phyloP scores from a whole-genome alignment of 192 early-diverging fungal genomes.

The Coemansia sp. region DNA sequence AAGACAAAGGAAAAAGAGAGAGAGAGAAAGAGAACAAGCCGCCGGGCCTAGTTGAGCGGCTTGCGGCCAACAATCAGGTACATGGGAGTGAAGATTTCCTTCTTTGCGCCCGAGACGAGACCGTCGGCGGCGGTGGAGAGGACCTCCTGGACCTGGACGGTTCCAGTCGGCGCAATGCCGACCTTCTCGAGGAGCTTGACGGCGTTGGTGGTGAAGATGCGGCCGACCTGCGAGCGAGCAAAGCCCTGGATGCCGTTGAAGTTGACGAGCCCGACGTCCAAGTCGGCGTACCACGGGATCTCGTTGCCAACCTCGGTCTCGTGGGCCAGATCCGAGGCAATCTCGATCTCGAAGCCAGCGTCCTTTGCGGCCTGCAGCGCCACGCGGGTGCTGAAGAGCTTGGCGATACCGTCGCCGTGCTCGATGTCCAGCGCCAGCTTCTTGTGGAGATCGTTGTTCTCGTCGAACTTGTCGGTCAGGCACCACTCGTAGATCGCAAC shows the following conservation, averaged over 20 bases:
- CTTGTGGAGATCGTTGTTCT: constrained; percentile 68
- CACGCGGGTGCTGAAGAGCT: constrained; percentile 73
- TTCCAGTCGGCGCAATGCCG: constrained; percentile 83
- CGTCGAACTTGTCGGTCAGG: constrained; percentile 86
- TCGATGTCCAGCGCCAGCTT: constrained; percentile 82
- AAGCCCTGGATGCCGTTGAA: constrained; percentile 51
- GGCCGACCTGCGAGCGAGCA: constrained; percentile 61
- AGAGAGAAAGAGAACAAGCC: neutral
- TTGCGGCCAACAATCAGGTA: constrained; percentile 80
- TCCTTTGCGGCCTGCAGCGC: constrained; percentile 77
- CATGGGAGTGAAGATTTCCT: constrained; percentile 94
- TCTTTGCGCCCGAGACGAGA: constrained; percentile 76
- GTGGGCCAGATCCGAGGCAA: constrained; percentile 64
- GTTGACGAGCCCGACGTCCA: constrained; percentile 56
- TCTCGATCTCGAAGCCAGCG: constrained; percentile 84
- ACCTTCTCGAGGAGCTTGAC: constrained; percentile 77
- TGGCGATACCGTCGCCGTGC: constrained; percentile 88
- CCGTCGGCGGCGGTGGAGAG: constrained; percentile 79
- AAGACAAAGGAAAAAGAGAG: neutral
- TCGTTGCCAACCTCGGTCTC: constrained; percentile 61
- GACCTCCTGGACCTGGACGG: constrained; percentile 77
- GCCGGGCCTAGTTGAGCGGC: constrained; percentile 51
- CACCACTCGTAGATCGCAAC: constrained; percentile 98
- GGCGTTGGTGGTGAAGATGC: constrained; percentile 74
- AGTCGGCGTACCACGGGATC: constrained; percentile 81